Percentiles rank a stretch among this genome's conserved stretches.
Conservation (phyloP, 2,329 filamentous ascomycete species). For the Ophiocordyceps unilateralis region DNA sequence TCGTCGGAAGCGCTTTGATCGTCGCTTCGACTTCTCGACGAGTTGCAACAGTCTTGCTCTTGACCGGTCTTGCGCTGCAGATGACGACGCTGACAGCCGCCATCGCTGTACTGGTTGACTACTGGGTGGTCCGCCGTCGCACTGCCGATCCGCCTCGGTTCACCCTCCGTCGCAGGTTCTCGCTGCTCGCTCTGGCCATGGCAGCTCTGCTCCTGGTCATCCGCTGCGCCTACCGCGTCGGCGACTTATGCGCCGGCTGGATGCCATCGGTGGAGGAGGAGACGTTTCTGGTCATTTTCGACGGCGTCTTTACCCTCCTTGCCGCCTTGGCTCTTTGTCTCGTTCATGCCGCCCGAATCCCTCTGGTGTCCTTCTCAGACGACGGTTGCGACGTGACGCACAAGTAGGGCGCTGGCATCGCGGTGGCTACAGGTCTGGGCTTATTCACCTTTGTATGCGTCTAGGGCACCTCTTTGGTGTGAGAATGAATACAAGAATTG, state of each 20-base stretch:
- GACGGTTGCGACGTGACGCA: neutral
- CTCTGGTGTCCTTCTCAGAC: neutral
- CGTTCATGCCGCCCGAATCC: neutral
- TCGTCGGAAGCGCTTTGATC: too few species aligned
- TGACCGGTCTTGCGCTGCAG: too few species aligned
- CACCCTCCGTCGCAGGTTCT: too few species aligned
- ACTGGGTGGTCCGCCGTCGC: too few species aligned
- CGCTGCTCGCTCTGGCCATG: too few species aligned
- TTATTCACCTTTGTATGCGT: neutral
- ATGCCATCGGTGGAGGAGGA: constrained; percentile 35
- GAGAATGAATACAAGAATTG: too few species aligned
- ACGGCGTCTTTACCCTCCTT: constrained; percentile 19
- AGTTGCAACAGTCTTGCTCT: too few species aligned
- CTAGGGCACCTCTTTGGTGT: neutral
- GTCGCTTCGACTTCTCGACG: too few species aligned
- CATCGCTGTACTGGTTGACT: too few species aligned
- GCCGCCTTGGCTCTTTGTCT: neutral
- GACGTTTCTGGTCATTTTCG: constrained; percentile 33
- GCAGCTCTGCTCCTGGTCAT: constrained; percentile 42
- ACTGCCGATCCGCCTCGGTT: too few species aligned
- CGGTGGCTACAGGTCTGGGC: neutral
- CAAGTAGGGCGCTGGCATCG: neutral
- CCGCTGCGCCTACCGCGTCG: constrained; percentile 46
- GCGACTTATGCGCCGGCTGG: constrained; percentile 48
- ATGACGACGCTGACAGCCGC: too few species aligned